Evolutionary conservation across 2,329 filamentous ascomycete genomes (phyloP).

Genomic region (Phialemonium atrogriseum): DNA sequence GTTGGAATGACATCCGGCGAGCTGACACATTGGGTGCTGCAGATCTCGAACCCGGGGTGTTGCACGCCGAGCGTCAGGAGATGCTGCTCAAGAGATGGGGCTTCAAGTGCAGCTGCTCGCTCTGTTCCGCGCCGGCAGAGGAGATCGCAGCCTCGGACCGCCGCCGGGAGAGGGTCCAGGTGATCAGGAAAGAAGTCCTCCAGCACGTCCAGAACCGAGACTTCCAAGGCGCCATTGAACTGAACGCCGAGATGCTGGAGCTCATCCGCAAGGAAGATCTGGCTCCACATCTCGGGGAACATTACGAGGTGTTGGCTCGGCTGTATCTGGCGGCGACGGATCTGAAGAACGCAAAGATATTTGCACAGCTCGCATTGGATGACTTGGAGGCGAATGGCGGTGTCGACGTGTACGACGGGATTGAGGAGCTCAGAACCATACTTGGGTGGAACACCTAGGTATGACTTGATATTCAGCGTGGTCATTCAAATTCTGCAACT

Average conservation of each 20-base stretch:
- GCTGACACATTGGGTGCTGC: neutral
- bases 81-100: conserved; percentile 14
- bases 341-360: conserved; percentile 11
- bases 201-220: conserved; percentile 8
- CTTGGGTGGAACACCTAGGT: too few species aligned
- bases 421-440: neutral
- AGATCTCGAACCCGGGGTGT: conserved; percentile 13
- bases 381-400: conserved; percentile 10
- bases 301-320: conserved; percentile 18
- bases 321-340: conserved; percentile 13
- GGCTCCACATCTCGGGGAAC: conserved; percentile 16
- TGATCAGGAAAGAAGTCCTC: conserved; percentile 9
- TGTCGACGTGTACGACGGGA: neutral
- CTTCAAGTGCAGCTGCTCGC: conserved; percentile 19
- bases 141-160: conserved; percentile 14
- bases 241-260: conserved; percentile 13
- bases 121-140: conserved; percentile 10
- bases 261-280: conserved; percentile 13
- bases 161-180: conserved; percentile 12
- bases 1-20: conserved; percentile 3
- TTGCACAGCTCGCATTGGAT: conserved; percentile 11
- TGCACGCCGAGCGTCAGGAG: conserved; percentile 10
- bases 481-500: too few species aligned
- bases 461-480: too few species aligned
- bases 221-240: conserved; percentile 7